These are phyloP conservation scores for Aspergillus coremiiformis DNA, from an alignment of 495 filamentous ascomycete genomes.

Conservation along the genomic window DNA sequence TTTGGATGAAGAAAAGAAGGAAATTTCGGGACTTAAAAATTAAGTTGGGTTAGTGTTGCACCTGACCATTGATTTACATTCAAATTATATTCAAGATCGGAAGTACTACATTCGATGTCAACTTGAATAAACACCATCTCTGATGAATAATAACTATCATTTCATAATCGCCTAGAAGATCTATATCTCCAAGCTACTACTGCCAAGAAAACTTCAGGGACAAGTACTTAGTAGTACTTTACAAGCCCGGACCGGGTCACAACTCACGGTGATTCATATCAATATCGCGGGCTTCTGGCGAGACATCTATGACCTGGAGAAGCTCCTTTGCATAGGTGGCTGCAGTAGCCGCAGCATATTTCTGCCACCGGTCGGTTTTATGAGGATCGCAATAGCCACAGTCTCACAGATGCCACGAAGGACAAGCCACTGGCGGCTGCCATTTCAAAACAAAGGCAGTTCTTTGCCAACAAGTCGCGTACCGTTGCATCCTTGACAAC, in stretches of 20 bases:
- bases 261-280: not conserved
- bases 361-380: slow-evolving; percentile 28
- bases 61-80: too few relatives aligned
- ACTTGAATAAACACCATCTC: too few relatives aligned
- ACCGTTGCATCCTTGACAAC: slow-evolving; percentile 22
- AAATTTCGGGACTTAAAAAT: too few relatives aligned
- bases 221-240: not conserved
- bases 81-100: too few relatives aligned
- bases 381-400: slow-evolving; percentile 28
- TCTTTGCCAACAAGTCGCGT: slow-evolving; percentile 12
- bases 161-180: too few relatives aligned
- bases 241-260: not conserved
- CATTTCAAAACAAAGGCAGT: slow-evolving; percentile 2
- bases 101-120: too few relatives aligned
- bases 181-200: too few relatives aligned
- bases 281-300: not conserved
- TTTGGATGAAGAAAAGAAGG: too few relatives aligned
- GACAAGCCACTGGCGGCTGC: slow-evolving; percentile 20
- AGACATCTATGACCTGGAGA: not conserved
- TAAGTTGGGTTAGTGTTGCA: too few relatives aligned
- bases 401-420: slow-evolving; percentile 28
- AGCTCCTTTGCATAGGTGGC: slow-evolving; percentile 10
- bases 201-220: not conserved
- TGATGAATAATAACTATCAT: too few relatives aligned
- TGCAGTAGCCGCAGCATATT: slow-evolving; percentile 22